These are phyloP conservation scores for Stephanodiscus minutulus DNA, from an alignment of 108 stramenopile genomes.

Conservation along the genomic window DNA sequence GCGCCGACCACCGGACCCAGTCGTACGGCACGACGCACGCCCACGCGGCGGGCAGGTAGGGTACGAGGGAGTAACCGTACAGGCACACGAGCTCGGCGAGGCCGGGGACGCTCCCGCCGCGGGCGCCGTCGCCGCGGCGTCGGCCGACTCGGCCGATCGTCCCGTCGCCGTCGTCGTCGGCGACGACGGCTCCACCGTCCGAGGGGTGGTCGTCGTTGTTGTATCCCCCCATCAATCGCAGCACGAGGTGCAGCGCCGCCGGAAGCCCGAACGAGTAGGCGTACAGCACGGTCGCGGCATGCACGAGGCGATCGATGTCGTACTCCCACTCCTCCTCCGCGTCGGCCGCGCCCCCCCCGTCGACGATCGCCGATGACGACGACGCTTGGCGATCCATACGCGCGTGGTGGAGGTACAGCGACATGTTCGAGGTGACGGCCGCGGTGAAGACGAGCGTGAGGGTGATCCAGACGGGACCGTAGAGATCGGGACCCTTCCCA, in stretches of 20 bases:
- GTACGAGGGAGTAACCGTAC: constrained; percentile 82
- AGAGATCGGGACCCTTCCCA: constrained; percentile 82
- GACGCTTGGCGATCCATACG: neutral
- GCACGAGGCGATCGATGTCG: constrained; percentile 73
- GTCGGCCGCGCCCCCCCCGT: constrained; percentile 30
- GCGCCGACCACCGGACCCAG: constrained; percentile 58
- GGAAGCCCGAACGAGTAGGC: constrained; percentile 66
- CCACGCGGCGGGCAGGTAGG: constrained; percentile 66
- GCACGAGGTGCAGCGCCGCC: constrained; percentile 55
- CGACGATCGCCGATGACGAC: constrained; percentile 6
- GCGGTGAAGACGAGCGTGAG: constrained; percentile 78
- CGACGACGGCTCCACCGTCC: neutral
- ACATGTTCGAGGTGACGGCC: constrained; percentile 67
- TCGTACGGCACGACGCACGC: constrained; percentile 60
- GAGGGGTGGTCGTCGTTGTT: too few species aligned
- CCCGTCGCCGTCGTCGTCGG: neutral
- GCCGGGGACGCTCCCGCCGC: constrained; percentile 13
- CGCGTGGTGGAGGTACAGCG: constrained; percentile 49
- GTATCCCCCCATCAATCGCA: constrained; percentile 61
- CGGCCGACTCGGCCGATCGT: too few species aligned
- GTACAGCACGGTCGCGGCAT: constrained; percentile 59
- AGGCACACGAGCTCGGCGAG: constrained; percentile 70
- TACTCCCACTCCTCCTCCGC: constrained; percentile 78
- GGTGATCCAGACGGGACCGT: constrained; percentile 87
- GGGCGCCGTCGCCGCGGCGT: too few species aligned